Evolutionary conservation across 2,329 filamentous ascomycete species (phyloP).

Genomic region (Monosporascus sp.): DNA sequence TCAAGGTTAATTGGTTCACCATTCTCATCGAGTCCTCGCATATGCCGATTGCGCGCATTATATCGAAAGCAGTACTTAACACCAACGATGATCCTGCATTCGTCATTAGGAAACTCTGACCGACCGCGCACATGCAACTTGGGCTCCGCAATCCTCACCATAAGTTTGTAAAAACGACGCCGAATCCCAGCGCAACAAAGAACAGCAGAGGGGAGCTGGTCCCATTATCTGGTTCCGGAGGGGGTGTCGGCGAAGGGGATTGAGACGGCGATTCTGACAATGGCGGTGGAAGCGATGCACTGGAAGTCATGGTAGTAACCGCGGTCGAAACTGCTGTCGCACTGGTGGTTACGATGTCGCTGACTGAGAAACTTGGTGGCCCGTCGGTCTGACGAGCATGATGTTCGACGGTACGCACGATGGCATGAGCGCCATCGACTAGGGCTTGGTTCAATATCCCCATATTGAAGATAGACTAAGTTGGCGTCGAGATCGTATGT

Average conservation of each 20-base stretch:
- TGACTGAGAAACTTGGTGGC: not conserved
- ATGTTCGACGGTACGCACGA: slow-evolving; percentile 29
- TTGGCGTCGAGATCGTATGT: not conserved
- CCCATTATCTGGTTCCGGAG: slow-evolving; percentile 17
- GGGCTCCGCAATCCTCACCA: slow-evolving; percentile 58
- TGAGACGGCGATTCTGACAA: slow-evolving; percentile 6
- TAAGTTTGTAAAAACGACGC: slow-evolving; percentile 96
- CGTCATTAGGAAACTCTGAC: slow-evolving; percentile 17
- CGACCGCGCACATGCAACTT: not conserved
- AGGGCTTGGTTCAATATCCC: slow-evolving; percentile 31
- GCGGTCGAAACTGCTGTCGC: not conserved
- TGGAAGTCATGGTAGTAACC: not conserved
- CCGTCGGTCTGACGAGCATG: slow-evolving; percentile 16
- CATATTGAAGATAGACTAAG: slow-evolving; percentile 24
- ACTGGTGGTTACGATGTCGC: slow-evolving; percentile 1
- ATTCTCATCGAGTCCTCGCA: slow-evolving; percentile 67
- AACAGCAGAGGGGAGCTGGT: slow-evolving; percentile 77
- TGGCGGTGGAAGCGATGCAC: not conserved
- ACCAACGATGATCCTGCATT: slow-evolving; percentile 89
- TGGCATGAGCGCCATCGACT: slow-evolving; percentile 30
- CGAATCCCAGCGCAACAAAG: slow-evolving; percentile 93
- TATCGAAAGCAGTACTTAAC: slow-evolving; percentile 99
- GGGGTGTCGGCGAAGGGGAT: slow-evolving; percentile 9
- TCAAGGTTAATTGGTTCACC: slow-evolving; percentile 86
- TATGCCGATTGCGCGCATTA: slow-evolving; percentile 83